Base-by-base conservation (phyloP, 345 rosid genomes). In the Acer yangbiense region DNA sequence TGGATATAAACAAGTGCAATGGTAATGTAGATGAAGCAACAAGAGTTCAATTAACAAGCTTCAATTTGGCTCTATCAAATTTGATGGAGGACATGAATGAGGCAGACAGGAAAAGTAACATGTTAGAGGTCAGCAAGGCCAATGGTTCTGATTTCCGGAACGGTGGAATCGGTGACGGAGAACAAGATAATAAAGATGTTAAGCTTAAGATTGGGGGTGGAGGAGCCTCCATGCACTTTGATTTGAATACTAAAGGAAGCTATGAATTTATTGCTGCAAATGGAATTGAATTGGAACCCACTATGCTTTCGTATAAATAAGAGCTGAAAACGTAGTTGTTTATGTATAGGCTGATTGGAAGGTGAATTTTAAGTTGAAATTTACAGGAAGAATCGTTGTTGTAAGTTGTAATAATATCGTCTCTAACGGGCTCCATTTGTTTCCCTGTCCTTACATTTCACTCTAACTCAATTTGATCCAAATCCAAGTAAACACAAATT, bases 241-340 rank as follows among this genome's bases (percentile, higher is more conserved):
- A 92, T 76, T 76, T 92, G 75, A 94, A 92, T 74, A 46, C 80
- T 9, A 89, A 85, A 73, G 86, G 81, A 64, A 84, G 86, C 72
- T 82, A 43, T 78, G 89, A 89, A 74, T 75, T 82, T 50, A 77
- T 83, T 61, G 83, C 84, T 78, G 83, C 75, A 57, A 87, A 75
- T 83, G 90, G 90, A 60, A 80, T 80, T 60, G 86, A 83, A 69
- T 74, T 82, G 78, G 79, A 86, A 79, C 78, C 82, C 57, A 80
- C 72, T 67, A 81, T 85, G 82, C 78, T 80, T 83, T 64, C 72
- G 1, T 75, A 75, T 76, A 78, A 79, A 81, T 35, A 35, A 35
- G 39, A 4, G 54, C 54, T 48, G 16, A 50, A 50, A 50, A 13
- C 62, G 3, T 65, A 65, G 17, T 17, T 57, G 62, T 57, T 7